Conservation (phyloP, 331 rosid species). For the Telfairia occidentalis region DNA sequence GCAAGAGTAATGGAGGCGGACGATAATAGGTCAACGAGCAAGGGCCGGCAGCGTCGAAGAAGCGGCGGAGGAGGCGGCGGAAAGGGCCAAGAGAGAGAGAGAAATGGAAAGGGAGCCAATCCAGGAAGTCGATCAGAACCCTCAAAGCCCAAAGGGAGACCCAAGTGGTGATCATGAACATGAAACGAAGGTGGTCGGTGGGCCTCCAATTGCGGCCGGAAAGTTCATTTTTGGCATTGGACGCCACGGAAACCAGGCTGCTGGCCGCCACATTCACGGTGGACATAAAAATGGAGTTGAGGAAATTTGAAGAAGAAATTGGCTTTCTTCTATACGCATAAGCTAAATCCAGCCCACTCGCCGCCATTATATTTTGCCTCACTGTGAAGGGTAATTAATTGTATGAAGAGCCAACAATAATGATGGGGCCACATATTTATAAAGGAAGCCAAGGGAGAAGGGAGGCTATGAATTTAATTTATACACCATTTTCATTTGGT, state of each 20-base stretch:
- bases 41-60: no score
- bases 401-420: no score
- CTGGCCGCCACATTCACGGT: conserved; percentile 29
- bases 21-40: no score
- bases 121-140: conserved; percentile 27
- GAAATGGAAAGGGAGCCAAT: conserved; percentile 26
- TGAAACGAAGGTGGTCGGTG: conserved; percentile 24
- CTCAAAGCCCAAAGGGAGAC: conserved; percentile 28
- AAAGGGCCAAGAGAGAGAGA: not conserved
- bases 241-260: conserved; percentile 27
- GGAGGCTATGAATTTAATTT: no score
- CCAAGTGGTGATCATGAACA: conserved; percentile 25
- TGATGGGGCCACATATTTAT: no score
- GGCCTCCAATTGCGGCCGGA: conserved; percentile 16
- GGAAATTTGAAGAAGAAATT: not conserved
- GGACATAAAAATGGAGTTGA: conserved; percentile 21
- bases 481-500: no score
- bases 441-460: no score
- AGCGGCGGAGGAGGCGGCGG: conserved; percentile 10
- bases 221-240: not conserved
- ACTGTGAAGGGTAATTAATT: no score
- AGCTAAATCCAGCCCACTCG: not conserved
- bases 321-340: not conserved
- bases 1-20: not conserved
- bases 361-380: no score